These are phyloP conservation scores for Globisporangium iwayamae DNA, from an alignment of 352 stramenopile species.

Conservation along the genomic window DNA sequence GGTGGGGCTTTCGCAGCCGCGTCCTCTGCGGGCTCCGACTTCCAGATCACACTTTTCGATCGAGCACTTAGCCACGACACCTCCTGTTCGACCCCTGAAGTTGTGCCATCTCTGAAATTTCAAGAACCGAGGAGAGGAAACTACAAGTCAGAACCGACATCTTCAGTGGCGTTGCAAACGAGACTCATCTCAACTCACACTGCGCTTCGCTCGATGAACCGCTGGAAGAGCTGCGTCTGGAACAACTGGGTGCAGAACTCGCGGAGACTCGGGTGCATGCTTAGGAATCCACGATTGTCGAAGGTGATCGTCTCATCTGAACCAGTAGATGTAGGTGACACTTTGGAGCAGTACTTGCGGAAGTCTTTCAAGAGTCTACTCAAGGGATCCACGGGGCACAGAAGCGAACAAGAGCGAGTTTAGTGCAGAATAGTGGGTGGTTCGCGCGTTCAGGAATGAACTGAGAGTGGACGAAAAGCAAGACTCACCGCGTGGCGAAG, in stretches of 20 bases:
- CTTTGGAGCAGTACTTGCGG: constrained; percentile 47
- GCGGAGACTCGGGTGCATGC: constrained; percentile 48
- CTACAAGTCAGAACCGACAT: neutral
- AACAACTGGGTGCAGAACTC: constrained; percentile 70
- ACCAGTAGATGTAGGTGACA: neutral
- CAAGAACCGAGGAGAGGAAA: constrained; percentile 5
- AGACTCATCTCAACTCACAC: constrained; percentile 14
- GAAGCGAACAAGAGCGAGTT: neutral
- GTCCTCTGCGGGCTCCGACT: constrained; percentile 36
- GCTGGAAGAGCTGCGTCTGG: constrained; percentile 71
- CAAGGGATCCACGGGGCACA: neutral
- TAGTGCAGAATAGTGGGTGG: neutral
- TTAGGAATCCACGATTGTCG: constrained; percentile 52
- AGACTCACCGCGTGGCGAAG: constrained; percentile 46
- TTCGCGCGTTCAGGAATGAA: neutral
- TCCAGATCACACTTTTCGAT: constrained; percentile 41
- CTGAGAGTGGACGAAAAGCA: neutral
- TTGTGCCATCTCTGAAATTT: neutral
- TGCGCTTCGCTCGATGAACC: constrained; percentile 50
- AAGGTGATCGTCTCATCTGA: constrained; percentile 26
- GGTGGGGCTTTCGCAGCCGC: constrained; percentile 19
- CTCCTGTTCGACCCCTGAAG: constrained; percentile 28
- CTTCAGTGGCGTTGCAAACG: neutral
- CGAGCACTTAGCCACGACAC: constrained; percentile 41
- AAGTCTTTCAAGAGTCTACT: constrained; percentile 39